A percentile compares a stretch with the other conserved stretches of the same genome.
These are phyloP conservation scores for Verticillium nubilum DNA, from an alignment of 2,329 filamentous ascomycete genomes.

Conservation along the genomic window DNA sequence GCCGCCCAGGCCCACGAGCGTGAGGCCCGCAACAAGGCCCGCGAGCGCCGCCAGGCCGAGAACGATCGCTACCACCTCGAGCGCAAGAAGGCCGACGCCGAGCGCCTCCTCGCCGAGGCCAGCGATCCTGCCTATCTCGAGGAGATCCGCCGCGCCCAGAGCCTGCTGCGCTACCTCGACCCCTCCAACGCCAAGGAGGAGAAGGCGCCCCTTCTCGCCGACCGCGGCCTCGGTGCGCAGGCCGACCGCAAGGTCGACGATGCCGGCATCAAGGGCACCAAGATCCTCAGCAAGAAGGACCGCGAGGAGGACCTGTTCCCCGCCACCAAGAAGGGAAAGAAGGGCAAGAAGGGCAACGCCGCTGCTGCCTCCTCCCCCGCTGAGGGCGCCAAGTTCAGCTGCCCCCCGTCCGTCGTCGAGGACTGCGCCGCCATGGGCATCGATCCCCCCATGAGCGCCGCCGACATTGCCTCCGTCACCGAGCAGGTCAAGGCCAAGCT, in stretches of 20 bases:
- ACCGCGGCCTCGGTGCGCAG: slow-evolving; percentile 71
- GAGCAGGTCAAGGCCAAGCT: slow-evolving; percentile 95
- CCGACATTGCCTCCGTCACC: slow-evolving; percentile 70
- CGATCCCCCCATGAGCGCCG: slow-evolving; percentile 80
- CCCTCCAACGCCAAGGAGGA: slow-evolving; percentile 59
- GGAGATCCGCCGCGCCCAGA: slow-evolving; percentile 85
- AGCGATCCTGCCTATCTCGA: slow-evolving; percentile 85
- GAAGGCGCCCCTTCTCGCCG: slow-evolving; percentile 58
- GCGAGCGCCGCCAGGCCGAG: slow-evolving; percentile 78
- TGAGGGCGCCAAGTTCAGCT: slow-evolving; percentile 54
- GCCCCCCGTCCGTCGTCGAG: slow-evolving; percentile 87
- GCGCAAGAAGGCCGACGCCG: slow-evolving; percentile 69
- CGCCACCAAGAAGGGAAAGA: slow-evolving; percentile 81
- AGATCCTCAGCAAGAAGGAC: slow-evolving; percentile 79
- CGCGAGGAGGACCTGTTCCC: slow-evolving; percentile 82
- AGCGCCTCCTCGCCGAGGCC: slow-evolving; percentile 73
- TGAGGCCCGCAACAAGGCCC: slow-evolving; percentile 68
- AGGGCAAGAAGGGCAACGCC: slow-evolving; percentile 67
- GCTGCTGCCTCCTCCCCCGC: slow-evolving; percentile 37
- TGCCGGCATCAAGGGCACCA: slow-evolving; percentile 77
- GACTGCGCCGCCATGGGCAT: slow-evolving; percentile 80
- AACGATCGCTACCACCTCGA: slow-evolving; percentile 67
- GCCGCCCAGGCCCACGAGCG: slow-evolving; percentile 81
- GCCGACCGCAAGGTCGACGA: slow-evolving; percentile 80
- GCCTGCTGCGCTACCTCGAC: slow-evolving; percentile 86